Percentiles rank a stretch among this genome's conserved stretches.
Evolutionary conservation across 192 early-diverging fungal species (phyloP).

Genomic region (Anaeromyces robustus): DNA sequence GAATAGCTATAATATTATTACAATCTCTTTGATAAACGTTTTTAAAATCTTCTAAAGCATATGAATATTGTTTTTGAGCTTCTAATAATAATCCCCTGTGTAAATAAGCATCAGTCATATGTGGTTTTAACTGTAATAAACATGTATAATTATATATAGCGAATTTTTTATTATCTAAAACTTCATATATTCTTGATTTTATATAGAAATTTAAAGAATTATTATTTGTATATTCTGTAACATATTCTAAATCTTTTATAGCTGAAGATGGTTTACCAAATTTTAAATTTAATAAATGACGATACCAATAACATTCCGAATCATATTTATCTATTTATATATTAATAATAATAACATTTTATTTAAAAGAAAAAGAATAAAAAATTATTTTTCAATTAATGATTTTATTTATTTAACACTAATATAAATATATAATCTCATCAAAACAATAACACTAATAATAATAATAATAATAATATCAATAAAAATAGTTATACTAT

Average conservation of each 20-base stretch:
- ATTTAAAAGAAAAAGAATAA: no score
- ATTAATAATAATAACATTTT: no score
- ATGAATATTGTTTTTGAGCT: not conserved
- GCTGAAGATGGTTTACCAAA: not conserved
- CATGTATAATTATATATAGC: not conserved
- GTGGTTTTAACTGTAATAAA: not conserved
- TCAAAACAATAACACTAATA: no score
- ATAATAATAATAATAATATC: no score
- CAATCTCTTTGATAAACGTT: not conserved
- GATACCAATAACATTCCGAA: not conserved
- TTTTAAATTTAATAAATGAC: not conserved
- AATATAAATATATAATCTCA: no score
- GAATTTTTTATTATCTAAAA: not conserved
- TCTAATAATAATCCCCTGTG: not conserved
- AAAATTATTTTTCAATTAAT: no score
- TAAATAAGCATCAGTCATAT: not conserved
- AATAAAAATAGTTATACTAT: no score
- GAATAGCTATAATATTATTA: not conserved
- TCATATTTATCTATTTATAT: not conserved
- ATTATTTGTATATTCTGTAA: not conserved
- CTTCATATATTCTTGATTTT: not conserved
- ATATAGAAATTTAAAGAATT: not conserved
- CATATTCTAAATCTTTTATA: not conserved
- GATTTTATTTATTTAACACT: no score
- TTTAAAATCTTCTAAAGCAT: not conserved